These are phyloP conservation scores for Athelia sp. DNA, from an alignment of 1,284 basidiomycete species.

Conservation along the genomic window DNA sequence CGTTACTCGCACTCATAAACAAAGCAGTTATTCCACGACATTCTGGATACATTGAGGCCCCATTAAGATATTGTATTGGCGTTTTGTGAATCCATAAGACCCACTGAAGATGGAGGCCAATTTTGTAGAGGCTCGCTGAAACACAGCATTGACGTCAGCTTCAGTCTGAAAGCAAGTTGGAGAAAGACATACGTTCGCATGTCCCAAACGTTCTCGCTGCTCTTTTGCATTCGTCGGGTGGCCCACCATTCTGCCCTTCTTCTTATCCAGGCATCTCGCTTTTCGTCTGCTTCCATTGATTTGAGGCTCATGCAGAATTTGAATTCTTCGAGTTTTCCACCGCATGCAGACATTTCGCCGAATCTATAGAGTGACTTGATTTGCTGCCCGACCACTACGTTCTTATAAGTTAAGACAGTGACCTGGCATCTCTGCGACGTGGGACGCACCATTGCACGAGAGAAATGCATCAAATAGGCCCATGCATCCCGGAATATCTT, in stretches of 20 bases:
- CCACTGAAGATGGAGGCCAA: not conserved
- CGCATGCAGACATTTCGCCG: slow-evolving; percentile 77
- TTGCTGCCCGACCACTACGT: slow-evolving; percentile 74
- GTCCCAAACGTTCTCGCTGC: slow-evolving; percentile 95
- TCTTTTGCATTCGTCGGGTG: slow-evolving; percentile 61
- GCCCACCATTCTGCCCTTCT: slow-evolving; percentile 93
- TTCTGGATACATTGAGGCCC: too few relatives aligned
- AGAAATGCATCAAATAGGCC: slow-evolving; percentile 76
- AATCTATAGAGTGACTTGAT: slow-evolving; percentile 84
- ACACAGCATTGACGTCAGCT: not conserved
- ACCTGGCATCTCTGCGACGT: slow-evolving; percentile 1
- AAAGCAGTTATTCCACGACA: too few relatives aligned
- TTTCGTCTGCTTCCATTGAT: slow-evolving; percentile 69
- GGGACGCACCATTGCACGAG: slow-evolving; percentile 63
- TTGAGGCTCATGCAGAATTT: slow-evolving; percentile 93
- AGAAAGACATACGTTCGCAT: slow-evolving; percentile 59
- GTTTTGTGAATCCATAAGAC: not conserved
- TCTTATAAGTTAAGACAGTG: slow-evolving; percentile 5
- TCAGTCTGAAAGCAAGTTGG: not conserved
- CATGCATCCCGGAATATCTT: slow-evolving; percentile 81
- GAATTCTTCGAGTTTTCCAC: slow-evolving; percentile 84
- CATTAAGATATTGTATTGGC: not conserved
- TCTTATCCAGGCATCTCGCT: slow-evolving; percentile 79
- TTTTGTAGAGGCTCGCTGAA: not conserved
- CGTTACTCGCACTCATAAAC: too few relatives aligned